phyloP scores from a whole-genome alignment of 2,329 filamentous ascomycete species.

The Verticillium isaacii region DNA sequence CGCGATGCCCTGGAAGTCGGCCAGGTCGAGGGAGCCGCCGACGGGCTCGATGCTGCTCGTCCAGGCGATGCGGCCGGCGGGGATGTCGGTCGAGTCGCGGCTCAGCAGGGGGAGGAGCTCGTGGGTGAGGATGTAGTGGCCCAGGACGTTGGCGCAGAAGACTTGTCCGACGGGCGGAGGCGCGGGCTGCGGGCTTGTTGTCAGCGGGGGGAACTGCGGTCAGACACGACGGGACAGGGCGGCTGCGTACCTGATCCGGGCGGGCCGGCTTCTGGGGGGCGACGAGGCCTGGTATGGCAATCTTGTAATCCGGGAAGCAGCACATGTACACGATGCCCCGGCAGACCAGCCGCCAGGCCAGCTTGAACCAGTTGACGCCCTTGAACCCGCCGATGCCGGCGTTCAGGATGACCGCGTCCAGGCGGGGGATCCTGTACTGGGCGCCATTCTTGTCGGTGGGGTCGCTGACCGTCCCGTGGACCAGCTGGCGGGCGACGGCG shows the following conservation, averaged over 20 bases:
- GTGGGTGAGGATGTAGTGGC: conserved; percentile 87
- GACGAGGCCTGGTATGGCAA: conserved; percentile 40
- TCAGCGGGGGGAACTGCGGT: neutral
- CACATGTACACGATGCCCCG: conserved; percentile 59
- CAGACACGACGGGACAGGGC: neutral
- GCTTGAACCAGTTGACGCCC: conserved; percentile 65
- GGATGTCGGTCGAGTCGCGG: conserved; percentile 32
- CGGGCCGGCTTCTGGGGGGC: conserved; percentile 15
- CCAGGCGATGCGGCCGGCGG: conserved; percentile 74
- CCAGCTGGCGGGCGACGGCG: conserved; percentile 40
- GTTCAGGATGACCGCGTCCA: conserved; percentile 80
- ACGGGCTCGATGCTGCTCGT: conserved; percentile 74
- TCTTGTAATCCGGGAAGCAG: conserved; percentile 77
- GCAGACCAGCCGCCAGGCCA: conserved; percentile 50
- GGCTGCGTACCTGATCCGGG: conserved; percentile 10
- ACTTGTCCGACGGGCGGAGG: conserved; percentile 68
- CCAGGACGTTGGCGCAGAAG: conserved; percentile 91
- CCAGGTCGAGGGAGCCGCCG: conserved; percentile 46
- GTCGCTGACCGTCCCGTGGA: conserved; percentile 39
- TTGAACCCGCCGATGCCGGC: conserved; percentile 85
- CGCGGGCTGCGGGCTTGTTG: conserved; percentile 34
- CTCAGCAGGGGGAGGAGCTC: conserved; percentile 70
- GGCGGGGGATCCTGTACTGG: conserved; percentile 50
- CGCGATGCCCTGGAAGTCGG: conserved; percentile 72
- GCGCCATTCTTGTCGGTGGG: conserved; percentile 31